phyloP scores from a whole-genome alignment of 2,329 filamentous ascomycete genomes.

The Monascus ruber region DNA sequence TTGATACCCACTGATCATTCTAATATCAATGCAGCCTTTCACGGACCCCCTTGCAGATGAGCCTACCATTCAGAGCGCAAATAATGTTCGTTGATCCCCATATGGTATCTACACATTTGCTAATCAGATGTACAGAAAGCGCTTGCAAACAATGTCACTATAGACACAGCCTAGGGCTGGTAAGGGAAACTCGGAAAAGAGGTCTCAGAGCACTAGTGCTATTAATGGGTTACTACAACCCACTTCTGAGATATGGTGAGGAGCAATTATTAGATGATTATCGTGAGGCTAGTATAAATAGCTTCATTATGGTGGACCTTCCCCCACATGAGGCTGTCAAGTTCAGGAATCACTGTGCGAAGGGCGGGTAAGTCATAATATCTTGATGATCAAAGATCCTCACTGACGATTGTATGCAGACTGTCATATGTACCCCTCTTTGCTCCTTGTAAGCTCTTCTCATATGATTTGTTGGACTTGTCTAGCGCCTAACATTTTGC shows the following conservation, averaged over 20 bases:
- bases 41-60: slow-evolving; percentile 97
- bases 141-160: slow-evolving; percentile 77
- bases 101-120: too few species aligned
- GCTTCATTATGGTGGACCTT: slow-evolving; percentile 92
- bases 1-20: too few species aligned
- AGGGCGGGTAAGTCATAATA: slow-evolving; percentile 22
- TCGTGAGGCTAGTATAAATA: slow-evolving; percentile 74
- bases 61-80: slow-evolving; percentile 90
- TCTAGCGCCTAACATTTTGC: too few species aligned
- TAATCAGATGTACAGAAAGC: too few species aligned
- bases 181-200: slow-evolving; percentile 63
- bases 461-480: too few species aligned
- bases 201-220: slow-evolving; percentile 75
- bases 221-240: slow-evolving; percentile 99
- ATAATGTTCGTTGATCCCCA: too few species aligned
- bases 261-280: slow-evolving; percentile 77
- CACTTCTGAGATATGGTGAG: slow-evolving; percentile 85
- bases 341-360: slow-evolving; percentile 36
- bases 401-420: slow-evolving; percentile 3
- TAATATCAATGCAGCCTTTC: too few species aligned
- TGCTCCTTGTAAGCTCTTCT: too few species aligned
- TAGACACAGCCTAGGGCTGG: slow-evolving; percentile 67
- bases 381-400: too few species aligned
- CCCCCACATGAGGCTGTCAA: slow-evolving; percentile 90
- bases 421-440: slow-evolving; percentile 92